Base-by-base conservation (phyloP, 768 basidiomycete species). In the Neoboletus magnificus region DNA sequence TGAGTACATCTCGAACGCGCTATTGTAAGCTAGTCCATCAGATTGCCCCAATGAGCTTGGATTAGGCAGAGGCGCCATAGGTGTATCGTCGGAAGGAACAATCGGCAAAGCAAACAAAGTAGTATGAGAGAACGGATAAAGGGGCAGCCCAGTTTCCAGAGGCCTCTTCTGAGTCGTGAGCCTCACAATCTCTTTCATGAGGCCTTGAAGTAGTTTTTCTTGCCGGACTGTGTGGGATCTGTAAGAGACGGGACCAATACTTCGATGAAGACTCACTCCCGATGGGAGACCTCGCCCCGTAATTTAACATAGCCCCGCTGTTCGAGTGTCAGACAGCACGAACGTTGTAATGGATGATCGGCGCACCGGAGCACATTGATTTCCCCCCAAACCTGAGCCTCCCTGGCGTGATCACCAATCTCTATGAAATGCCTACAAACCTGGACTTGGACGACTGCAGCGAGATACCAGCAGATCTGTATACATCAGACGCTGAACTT, bases 391-490 rank as follows among this genome's bases (percentile, higher is more conserved):
- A 88, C 85, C 1, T 83, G 83, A 30, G 86, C 82, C 70, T 93
- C 91, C 58, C 83, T 76, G 47, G 82, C 82, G 15, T 76, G 75
- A 70, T 93, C 89, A n/a, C 85, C 84, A 44, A 82, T 82, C 67
- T 92, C 89, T 56, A 93, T 92, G 66, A 85, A 87, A 64, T 89
- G 85, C 66, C 89, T 91, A 79, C 91, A 93, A 37, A 90, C 76
- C 62, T 93, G 90, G 45, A 93, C 84, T 66, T 91, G 86, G 5
- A 93, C 88, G 5, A 89, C 90, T 15, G 91, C 91, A 8, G 91
- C 91, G 16, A 93, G 82, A 70, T 93, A 93, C 91, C 91, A 93
- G 68, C 90, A 91, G 44, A 93, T 92, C 89, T 91, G 57, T 27
- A 45, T 41, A 64, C 48, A 44, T 69, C 59, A 50, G 54, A 23